These are phyloP conservation scores for Leccinum obscurum DNA, from an alignment of 768 basidiomycete genomes.

Conservation along the genomic window DNA sequence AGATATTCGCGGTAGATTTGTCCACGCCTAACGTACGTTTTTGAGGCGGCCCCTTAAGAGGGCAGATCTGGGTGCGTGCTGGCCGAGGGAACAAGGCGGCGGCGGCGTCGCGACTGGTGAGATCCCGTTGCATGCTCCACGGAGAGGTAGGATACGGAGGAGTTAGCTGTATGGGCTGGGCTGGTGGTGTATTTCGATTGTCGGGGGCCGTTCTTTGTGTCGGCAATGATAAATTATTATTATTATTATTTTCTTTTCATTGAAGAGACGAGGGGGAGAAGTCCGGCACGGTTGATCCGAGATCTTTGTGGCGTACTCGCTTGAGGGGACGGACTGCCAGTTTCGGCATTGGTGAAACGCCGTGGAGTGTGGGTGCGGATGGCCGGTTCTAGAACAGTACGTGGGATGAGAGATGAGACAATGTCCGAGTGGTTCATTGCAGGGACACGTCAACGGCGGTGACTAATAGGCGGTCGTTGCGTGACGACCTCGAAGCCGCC, in stretches of 20 bases:
- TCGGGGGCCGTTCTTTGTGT: not conserved
- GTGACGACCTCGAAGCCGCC: conserved; percentile 21
- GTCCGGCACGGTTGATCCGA: conserved; percentile 1
- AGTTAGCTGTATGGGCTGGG: not conserved
- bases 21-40: conserved; percentile 6
- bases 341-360: conserved; percentile 14
- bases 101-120: not conserved
- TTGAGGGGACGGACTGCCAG: conserved; percentile 3
- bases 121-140: conserved; percentile 4
- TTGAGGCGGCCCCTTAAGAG: not conserved
- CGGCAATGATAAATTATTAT: not conserved
- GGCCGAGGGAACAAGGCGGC: conserved; percentile 12
- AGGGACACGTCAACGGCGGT: conserved; percentile 4
- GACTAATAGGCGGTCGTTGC: conserved; percentile 14
- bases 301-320: not conserved
- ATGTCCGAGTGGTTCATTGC: not conserved
- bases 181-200: not conserved
- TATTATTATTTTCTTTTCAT: not conserved
- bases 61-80: conserved; percentile 2
- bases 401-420: not conserved
- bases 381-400: conserved; percentile 1
- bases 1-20: conserved; percentile 22
- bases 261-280: not conserved
- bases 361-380: conserved; percentile 1
- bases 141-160: not conserved